Conservation (phyloP, 2,329 filamentous ascomycete genomes). For the Exophiala viscosa region DNA sequence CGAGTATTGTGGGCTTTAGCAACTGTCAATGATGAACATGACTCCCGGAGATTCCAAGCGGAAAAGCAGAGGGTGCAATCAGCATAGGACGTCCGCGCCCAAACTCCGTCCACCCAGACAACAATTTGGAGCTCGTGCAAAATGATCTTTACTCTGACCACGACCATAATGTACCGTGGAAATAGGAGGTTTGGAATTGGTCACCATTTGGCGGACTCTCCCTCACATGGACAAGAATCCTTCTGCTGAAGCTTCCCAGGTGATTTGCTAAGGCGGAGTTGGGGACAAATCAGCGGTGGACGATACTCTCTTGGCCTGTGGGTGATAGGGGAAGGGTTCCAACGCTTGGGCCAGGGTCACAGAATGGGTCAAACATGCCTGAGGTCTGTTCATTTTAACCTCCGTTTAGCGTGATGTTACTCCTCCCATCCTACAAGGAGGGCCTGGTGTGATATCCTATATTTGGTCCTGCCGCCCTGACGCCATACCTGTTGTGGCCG, state of each 20-base stretch:
- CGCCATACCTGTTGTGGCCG: constrained; percentile 7
- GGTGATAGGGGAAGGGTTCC: constrained; percentile 9
- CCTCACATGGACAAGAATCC: constrained; percentile 6
- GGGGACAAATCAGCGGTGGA: constrained; percentile 20
- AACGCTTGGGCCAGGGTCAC: constrained; percentile 7
- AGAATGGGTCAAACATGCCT: constrained; percentile 20
- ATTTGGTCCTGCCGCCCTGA: constrained; percentile 19
- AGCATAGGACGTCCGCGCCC: constrained; percentile 14
- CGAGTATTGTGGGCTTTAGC: constrained; percentile 1
- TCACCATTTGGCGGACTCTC: constrained; percentile 12
- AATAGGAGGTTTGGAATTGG: neutral
- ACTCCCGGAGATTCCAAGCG: constrained; percentile 7
- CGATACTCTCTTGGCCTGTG: constrained; percentile 3
- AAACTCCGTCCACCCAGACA: neutral
- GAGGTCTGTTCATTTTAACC: constrained; percentile 9
- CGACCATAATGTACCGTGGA: neutral
- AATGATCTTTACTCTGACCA: constrained; percentile 1
- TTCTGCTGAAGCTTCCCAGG: constrained; percentile 3
- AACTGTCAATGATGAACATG: constrained; percentile 5
- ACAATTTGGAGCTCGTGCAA: neutral
- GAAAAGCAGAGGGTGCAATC: neutral
- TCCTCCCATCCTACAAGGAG: constrained; percentile 7
- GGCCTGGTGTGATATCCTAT: constrained; percentile 11
- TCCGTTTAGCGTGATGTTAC: constrained; percentile 20
- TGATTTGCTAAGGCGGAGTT: constrained; percentile 22